These are phyloP conservation scores for Hippophae tibetana DNA, from an alignment of 306 rosid species.

Conservation along the genomic window DNA sequence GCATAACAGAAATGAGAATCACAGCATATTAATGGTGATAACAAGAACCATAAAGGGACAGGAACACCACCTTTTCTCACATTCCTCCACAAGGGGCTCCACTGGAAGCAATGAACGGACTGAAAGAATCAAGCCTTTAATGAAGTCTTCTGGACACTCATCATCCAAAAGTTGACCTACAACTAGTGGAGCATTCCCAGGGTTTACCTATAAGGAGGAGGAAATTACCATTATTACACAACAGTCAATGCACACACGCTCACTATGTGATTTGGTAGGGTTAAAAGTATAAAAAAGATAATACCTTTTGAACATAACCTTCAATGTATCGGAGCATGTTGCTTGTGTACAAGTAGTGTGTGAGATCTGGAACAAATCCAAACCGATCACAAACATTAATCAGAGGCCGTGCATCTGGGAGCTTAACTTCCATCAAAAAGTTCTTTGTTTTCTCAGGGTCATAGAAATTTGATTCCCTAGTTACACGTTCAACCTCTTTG, in stretches of 20 bases:
- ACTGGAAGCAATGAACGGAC: conserved; percentile 99
- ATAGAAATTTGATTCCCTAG: conserved; percentile 95
- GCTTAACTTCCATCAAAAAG: conserved; percentile 95
- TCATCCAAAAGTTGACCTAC: conserved; percentile 98
- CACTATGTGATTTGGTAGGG: not conserved
- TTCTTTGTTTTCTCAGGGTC: conserved; percentile 95
- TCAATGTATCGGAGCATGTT: conserved; percentile 99
- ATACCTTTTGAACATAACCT: conserved; percentile 99
- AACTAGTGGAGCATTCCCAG: conserved; percentile 95
- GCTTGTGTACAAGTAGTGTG: conserved; percentile 85
- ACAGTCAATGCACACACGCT: not conserved
- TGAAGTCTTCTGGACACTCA: conserved; percentile 98
- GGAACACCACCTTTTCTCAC: conserved; percentile 80
- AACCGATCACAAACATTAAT: conserved; percentile 98
- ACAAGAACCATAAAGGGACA: conserved; percentile 3
- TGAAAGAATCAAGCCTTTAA: conserved; percentile 92
- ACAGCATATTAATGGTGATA: not conserved
- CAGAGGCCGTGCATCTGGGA: conserved; percentile 95
- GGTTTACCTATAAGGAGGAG: conserved; percentile 67
- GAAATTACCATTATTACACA: conserved; percentile 3
- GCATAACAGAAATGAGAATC: conserved; percentile 17
- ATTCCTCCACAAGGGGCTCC: conserved; percentile 95
- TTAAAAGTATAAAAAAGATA: conserved; percentile 6
- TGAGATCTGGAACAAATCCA: conserved; percentile 98
- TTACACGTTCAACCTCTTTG: conserved; percentile 97